A percentile compares a stretch with the other conserved stretches of the same genome.
These are phyloP conservation scores for Aspergillus felis DNA, from an alignment of 2,329 filamentous ascomycete genomes.

Conservation along the genomic window DNA sequence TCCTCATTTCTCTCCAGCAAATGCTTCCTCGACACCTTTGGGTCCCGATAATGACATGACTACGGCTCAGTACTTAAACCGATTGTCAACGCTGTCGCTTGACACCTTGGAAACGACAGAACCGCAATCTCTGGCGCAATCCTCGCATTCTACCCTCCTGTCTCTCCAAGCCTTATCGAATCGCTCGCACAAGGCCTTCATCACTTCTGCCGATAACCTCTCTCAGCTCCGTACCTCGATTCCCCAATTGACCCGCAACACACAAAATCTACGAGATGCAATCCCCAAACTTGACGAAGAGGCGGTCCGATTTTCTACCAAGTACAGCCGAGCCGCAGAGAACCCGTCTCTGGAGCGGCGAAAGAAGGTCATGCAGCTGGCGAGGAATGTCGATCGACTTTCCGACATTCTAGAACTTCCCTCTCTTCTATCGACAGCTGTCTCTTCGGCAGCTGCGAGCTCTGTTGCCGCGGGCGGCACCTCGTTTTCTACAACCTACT, in stretches of 20 bases:
- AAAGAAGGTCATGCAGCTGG: constrained; percentile 74
- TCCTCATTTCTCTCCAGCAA: constrained; percentile 53
- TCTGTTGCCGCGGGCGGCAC: constrained; percentile 38
- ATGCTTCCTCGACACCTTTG: constrained; percentile 13
- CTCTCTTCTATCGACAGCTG: constrained; percentile 73
- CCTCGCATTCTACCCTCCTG: constrained; percentile 73
- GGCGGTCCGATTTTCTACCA: constrained; percentile 74
- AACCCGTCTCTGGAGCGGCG: constrained; percentile 68
- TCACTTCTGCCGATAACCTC: constrained; percentile 74
- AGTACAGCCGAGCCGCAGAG: constrained; percentile 71
- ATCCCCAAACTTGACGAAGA: constrained; percentile 77
- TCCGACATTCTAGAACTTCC: constrained; percentile 90
- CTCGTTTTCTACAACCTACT: constrained; percentile 65
- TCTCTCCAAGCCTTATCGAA: constrained; percentile 86
- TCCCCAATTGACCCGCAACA: constrained; percentile 64
- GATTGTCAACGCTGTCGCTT: constrained; percentile 72
- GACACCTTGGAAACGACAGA: constrained; percentile 70
- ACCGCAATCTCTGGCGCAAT: constrained; percentile 73
- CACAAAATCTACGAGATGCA: constrained; percentile 63
- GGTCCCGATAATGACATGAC: constrained; percentile 25
- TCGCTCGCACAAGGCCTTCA: constrained; percentile 79
- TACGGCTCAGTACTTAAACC: constrained; percentile 64
- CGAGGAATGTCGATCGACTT: constrained; percentile 82
- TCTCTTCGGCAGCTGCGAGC: constrained; percentile 42
- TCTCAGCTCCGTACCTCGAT: constrained; percentile 68